These are phyloP conservation scores for Psidium friedrichsthalianum DNA, from an alignment of 345 rosid genomes.

Conservation along the genomic window DNA sequence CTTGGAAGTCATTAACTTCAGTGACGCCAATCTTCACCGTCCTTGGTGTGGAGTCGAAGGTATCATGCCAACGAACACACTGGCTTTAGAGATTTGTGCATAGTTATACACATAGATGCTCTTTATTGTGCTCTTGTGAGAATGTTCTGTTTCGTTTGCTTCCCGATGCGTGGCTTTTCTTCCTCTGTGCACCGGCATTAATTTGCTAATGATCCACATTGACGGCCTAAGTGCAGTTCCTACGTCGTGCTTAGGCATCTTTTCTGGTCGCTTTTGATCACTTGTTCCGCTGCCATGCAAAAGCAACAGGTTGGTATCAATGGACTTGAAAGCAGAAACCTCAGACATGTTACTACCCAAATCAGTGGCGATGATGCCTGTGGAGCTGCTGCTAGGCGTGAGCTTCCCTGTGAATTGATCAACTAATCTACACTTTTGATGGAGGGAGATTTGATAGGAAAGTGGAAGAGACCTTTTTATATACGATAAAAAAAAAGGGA, in stretches of 20 bases:
- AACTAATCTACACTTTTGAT: background rate
- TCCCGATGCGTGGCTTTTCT: background rate
- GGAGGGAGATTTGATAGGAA: too few species aligned
- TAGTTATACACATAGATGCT: background rate
- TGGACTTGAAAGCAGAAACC: background rate
- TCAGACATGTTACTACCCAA: too few species aligned
- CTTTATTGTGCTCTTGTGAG: background rate
- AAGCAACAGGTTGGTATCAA: background rate
- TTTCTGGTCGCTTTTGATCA: background rate
- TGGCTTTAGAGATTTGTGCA: background rate
- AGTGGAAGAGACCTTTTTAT: too few species aligned
- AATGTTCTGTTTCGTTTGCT: background rate
- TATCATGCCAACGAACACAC: background rate
- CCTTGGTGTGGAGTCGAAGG: background rate
- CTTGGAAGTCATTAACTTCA: background rate
- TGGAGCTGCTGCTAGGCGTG: background rate
- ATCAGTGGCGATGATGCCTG: background rate
- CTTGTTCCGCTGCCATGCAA: background rate
- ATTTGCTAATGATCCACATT: background rate
- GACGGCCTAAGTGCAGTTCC: background rate
- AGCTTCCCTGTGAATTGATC: background rate
- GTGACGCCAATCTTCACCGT: background rate
- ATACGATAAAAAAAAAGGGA: too few species aligned
- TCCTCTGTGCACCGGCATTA: background rate
- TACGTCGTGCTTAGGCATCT: background rate